These are phyloP conservation scores for Talaromyces rugulosus DNA, from an alignment of 2,329 filamentous ascomycete species.

Conservation along the genomic window DNA sequence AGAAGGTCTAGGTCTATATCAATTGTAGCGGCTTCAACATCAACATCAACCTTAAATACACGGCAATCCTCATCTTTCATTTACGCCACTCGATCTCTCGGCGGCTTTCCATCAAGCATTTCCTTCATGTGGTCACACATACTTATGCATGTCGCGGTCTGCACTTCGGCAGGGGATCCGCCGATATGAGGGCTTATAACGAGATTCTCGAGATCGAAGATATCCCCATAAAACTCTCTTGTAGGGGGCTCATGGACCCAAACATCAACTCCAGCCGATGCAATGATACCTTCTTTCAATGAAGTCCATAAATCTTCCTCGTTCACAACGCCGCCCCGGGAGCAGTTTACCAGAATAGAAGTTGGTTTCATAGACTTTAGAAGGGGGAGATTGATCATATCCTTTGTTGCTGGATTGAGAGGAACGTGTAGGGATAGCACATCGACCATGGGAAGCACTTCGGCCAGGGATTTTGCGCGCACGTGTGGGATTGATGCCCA, in stretches of 20 bases:
- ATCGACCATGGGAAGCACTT: conserved; percentile 9
- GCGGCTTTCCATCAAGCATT: conserved; percentile 10
- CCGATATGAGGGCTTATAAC: conserved; percentile 6
- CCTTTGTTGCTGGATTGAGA: conserved; percentile 11
- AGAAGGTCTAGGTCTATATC: not conserved
- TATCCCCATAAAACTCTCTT: conserved; percentile 1
- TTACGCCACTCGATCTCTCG: conserved; percentile 11
- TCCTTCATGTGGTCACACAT: conserved; percentile 14
- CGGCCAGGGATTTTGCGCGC: conserved; percentile 6
- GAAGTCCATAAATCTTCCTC: conserved; percentile 1
- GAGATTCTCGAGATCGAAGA: conserved; percentile 4
- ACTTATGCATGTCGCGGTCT: conserved; percentile 11
- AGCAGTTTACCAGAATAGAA: conserved; percentile 6
- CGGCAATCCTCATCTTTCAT: not conserved
- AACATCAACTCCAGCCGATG: conserved; percentile 6
- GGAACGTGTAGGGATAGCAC: conserved; percentile 15
- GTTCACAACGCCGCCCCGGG: conserved; percentile 4
- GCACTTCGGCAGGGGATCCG: conserved; percentile 3
- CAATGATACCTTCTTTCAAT: conserved; percentile 2
- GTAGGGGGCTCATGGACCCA: conserved; percentile 7
- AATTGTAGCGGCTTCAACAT: no score
- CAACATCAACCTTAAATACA: not conserved
- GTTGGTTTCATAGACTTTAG: conserved; percentile 6
- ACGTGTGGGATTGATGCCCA: conserved; percentile 11
- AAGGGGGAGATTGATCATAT: conserved; percentile 1